Evolutionary conservation across 306 rosid species (phyloP).

Genomic region (Acacia melanoxylon): DNA sequence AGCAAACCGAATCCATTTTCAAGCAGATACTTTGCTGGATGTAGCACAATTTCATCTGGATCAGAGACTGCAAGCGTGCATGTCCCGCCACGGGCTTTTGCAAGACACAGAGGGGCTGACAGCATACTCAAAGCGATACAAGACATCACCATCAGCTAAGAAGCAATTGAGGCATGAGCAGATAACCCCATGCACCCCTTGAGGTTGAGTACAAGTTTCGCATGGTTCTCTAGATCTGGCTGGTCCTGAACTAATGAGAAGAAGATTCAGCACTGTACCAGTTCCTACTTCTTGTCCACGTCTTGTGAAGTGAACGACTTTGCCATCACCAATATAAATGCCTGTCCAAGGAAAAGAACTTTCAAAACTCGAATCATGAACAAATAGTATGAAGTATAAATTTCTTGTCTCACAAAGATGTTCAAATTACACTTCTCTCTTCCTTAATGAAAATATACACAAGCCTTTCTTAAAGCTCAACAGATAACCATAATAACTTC

Average conservation of each 20-base stretch:
- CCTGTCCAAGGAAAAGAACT: conserved; percentile 43
- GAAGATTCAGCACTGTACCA: conserved; percentile 75
- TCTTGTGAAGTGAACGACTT: conserved; percentile 88
- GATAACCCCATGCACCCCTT: conserved; percentile 60
- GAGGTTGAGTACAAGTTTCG: conserved; percentile 49
- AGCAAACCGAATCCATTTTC: conserved; percentile 90
- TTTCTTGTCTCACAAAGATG: not conserved
- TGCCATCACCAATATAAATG: conserved; percentile 71
- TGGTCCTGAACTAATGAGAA: conserved; percentile 82
- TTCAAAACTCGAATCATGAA: conserved; percentile 10
- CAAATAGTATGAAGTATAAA: not conserved
- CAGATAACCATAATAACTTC: not conserved
- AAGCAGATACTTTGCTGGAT: conserved; percentile 69
- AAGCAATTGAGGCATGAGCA: conserved; percentile 87
- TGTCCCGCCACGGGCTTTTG: conserved; percentile 93
- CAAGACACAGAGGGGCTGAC: conserved; percentile 71
- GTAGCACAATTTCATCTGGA: conserved; percentile 57
- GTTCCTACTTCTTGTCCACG: conserved; percentile 96
- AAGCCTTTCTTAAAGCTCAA: not conserved
- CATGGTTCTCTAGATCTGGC: conserved; percentile 49
- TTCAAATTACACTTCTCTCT: not conserved
- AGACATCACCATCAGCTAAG: conserved; percentile 77
- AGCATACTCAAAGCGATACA: conserved; percentile 81
- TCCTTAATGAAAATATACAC: not conserved
- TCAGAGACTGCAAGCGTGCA: conserved; percentile 88